Evolutionary conservation across 2,329 filamentous ascomycete genomes (phyloP).

Genomic region (Diaporthe sp.): DNA sequence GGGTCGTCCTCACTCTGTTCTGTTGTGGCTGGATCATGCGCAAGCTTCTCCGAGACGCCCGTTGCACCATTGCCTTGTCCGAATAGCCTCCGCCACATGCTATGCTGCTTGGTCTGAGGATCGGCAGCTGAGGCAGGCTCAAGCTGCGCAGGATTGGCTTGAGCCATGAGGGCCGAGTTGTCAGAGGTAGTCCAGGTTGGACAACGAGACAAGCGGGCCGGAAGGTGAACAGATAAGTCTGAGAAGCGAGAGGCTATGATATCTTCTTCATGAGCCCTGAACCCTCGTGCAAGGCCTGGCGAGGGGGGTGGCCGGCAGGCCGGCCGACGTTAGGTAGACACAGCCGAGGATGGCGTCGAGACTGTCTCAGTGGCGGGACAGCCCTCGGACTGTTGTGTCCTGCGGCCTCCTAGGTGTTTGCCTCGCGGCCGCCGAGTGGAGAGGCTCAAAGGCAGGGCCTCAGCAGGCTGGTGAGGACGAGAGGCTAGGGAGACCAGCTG

Average conservation of each 20-base stretch:
- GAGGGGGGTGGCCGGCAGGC: slow-evolving; percentile 35
- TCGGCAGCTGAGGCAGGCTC: slow-evolving; percentile 42
- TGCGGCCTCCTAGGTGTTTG: slow-evolving; percentile 28
- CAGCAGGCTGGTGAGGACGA: slow-evolving; percentile 36
- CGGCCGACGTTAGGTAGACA: slow-evolving; percentile 38
- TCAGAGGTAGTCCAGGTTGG: background rate
- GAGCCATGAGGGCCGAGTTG: slow-evolving; percentile 46
- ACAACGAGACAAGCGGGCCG: background rate
- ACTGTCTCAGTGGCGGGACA: slow-evolving; percentile 33
- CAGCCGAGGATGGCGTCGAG: slow-evolving; percentile 30
- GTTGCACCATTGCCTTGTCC: slow-evolving; percentile 44
- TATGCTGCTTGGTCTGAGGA: slow-evolving; percentile 42
- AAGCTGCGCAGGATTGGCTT: slow-evolving; percentile 42
- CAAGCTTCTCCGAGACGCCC: slow-evolving; percentile 44
- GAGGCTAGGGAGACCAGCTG: slow-evolving; percentile 31
- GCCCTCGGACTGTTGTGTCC: background rate
- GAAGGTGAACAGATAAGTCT: background rate
- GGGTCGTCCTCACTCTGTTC: slow-evolving; percentile 48
- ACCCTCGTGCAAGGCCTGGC: slow-evolving; percentile 27
- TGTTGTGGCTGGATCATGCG: slow-evolving; percentile 45
- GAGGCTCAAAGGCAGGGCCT: slow-evolving; percentile 34
- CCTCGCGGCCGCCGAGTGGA: slow-evolving; percentile 27
- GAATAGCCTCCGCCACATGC: slow-evolving; percentile 46
- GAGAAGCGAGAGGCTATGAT: background rate
- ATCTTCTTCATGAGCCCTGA: slow-evolving; percentile 30